A percentile compares a stretch with the other conserved stretches of the same genome.
These are phyloP conservation scores for Astrephomene gubernaculifera DNA, from an alignment of 139 green algal species.

Conservation along the genomic window DNA sequence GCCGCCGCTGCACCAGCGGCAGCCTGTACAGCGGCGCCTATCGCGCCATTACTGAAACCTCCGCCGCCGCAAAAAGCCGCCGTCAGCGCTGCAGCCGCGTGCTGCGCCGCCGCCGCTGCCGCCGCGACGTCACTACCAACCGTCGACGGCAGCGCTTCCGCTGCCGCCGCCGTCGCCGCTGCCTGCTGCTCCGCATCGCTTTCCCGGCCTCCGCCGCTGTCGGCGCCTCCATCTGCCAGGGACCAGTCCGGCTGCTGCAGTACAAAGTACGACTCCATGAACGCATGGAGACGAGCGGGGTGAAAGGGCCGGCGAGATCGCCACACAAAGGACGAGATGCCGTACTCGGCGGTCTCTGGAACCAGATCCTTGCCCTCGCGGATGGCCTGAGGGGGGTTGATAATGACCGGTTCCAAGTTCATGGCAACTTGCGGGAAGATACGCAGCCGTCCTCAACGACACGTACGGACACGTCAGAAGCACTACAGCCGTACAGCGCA, in stretches of 20 bases:
- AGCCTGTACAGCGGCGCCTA: background rate
- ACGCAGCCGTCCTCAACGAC: too few species aligned
- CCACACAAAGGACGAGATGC: conserved; percentile 83
- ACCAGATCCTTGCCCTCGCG: conserved; percentile 47
- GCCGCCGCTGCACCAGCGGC: conserved; percentile 15
- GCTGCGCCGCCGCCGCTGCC: conserved; percentile 9
- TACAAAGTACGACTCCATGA: conserved; percentile 63
- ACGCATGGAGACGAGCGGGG: conserved; percentile 68
- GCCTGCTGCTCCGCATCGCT: background rate
- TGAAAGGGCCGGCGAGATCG: conserved; percentile 79
- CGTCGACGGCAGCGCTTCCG: background rate
- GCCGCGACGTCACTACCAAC: background rate
- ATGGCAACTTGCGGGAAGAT: too few species aligned
- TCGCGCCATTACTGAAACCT: background rate
- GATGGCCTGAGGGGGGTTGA: conserved; percentile 13
- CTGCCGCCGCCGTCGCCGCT: background rate
- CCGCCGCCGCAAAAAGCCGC: background rate
- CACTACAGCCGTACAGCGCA: too few species aligned
- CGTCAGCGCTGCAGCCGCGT: background rate
- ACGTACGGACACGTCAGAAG: too few species aligned
- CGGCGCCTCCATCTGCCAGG: conserved; percentile 36
- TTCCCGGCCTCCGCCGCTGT: background rate
- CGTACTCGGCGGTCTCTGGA: conserved; percentile 75
- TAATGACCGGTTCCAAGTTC: too few species aligned
- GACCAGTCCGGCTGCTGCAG: conserved; percentile 71